A percentile compares a stretch with the other conserved stretches of the same genome.
Conservation (phyloP, 2,329 filamentous ascomycete genomes). For the Aphanocladium album region DNA sequence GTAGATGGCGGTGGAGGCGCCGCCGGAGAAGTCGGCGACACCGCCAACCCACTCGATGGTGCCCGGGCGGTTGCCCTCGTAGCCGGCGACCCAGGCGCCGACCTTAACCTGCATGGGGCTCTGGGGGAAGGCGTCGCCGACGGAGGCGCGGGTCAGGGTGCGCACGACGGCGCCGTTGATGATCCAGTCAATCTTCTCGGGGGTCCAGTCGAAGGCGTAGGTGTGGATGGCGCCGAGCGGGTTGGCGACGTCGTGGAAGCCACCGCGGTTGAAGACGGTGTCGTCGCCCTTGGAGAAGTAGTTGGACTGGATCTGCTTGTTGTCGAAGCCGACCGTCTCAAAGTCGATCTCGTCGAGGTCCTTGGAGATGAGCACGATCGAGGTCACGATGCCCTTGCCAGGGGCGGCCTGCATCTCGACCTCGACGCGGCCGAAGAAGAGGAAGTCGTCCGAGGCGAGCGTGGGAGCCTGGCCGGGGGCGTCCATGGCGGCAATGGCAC, state of each 20-base stretch:
- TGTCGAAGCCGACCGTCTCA: slow-evolving; percentile 84
- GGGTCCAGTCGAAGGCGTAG: slow-evolving; percentile 65
- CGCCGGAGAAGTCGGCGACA: slow-evolving; percentile 49
- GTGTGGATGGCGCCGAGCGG: slow-evolving; percentile 60
- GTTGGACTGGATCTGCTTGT: slow-evolving; percentile 75
- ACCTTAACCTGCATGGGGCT: slow-evolving; percentile 68
- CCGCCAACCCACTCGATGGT: slow-evolving; percentile 70
- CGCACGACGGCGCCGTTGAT: slow-evolving; percentile 59
- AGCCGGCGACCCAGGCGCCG: slow-evolving; percentile 61
- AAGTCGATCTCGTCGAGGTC: slow-evolving; percentile 91
- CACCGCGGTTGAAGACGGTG: slow-evolving; percentile 63
- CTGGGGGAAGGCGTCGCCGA: slow-evolving; percentile 58
- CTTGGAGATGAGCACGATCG: slow-evolving; percentile 82
- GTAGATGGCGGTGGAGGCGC: slow-evolving; percentile 53
- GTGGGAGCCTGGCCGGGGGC: slow-evolving; percentile 62
- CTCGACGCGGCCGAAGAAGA: slow-evolving; percentile 92
- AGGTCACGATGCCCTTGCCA: slow-evolving; percentile 83
- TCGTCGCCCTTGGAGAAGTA: slow-evolving; percentile 75
- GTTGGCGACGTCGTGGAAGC: slow-evolving; percentile 51
- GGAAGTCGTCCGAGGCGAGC: slow-evolving; percentile 76
- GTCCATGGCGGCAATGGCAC: slow-evolving; percentile 62
- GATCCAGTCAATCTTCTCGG: slow-evolving; percentile 58
- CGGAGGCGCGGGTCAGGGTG: slow-evolving; percentile 53
- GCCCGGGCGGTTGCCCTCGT: slow-evolving; percentile 55
- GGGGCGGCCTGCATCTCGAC: slow-evolving; percentile 72